Evolutionary conservation across 2,329 filamentous ascomycete genomes (phyloP).

Genomic region (Penicillium rolfsii): DNA sequence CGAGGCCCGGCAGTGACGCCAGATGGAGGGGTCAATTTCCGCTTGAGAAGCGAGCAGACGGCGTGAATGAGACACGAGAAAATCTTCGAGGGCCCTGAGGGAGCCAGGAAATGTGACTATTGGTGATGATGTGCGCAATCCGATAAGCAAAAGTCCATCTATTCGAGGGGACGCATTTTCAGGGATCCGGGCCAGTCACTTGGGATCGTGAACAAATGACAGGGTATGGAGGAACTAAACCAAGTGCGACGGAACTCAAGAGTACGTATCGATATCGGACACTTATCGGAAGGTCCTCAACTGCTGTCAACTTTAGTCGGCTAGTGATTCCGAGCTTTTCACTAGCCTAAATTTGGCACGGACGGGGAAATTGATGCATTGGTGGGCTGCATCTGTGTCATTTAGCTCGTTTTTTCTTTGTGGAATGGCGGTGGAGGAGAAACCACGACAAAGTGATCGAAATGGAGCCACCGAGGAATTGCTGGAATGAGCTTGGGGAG

Average conservation of each 20-base stretch:
- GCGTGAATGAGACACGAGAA: conserved; percentile 16
- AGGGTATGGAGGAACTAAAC: conserved; percentile 3
- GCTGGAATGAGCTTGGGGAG: neutral
- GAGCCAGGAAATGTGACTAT: neutral
- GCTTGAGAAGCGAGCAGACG: conserved; percentile 22
- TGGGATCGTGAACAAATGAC: conserved; percentile 11
- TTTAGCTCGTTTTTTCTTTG: neutral
- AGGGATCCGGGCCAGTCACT: conserved; percentile 5
- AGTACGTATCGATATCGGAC: neutral
- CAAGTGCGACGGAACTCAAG: neutral
- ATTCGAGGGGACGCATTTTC: conserved; percentile 10
- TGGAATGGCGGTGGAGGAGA: conserved; percentile 10
- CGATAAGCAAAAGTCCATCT: conserved; percentile 20
- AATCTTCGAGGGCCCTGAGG: neutral
- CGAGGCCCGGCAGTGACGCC: conserved; percentile 15
- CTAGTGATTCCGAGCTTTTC: conserved; percentile 7
- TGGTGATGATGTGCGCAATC: neutral
- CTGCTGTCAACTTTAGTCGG: neutral
- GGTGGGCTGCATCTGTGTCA: neutral
- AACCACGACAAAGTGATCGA: neutral
- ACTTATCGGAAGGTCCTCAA: conserved; percentile 9
- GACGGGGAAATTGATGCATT: neutral
- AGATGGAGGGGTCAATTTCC: conserved; percentile 22
- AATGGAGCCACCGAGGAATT: neutral
- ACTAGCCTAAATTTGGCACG: conserved; percentile 14